Conservation (phyloP, 148 eudicot species). For the Chenopodium quinoa region DNA sequence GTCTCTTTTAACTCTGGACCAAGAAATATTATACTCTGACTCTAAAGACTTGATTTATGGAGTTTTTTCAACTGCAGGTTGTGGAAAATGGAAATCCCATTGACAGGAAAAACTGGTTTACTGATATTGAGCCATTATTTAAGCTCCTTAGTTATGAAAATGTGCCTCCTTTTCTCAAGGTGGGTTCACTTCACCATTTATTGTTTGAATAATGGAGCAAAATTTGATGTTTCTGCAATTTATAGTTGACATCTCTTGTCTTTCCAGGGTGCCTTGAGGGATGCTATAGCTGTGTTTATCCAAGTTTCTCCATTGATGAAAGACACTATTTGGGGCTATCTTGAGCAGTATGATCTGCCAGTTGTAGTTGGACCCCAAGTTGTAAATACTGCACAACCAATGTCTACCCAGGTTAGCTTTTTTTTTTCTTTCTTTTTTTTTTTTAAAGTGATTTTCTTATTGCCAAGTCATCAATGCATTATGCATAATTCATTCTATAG, state of each 20-base stretch:
- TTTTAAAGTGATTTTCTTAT: neutral
- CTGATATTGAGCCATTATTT: constrained; percentile 92
- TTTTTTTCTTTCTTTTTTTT: neutral
- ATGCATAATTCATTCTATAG: neutral
- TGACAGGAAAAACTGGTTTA: constrained; percentile 87
- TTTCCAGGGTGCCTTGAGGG: constrained; percentile 82
- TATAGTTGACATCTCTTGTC: constrained; percentile 10
- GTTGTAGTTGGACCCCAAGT: constrained; percentile 82
- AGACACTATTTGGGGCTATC: constrained; percentile 84
- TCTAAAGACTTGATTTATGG: neutral
- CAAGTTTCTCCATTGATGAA: constrained; percentile 72
- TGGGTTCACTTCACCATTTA: constrained; percentile 19
- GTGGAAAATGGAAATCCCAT: constrained; percentile 75
- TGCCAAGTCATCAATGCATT: constrained; percentile 2
- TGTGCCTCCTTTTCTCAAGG: constrained; percentile 97
- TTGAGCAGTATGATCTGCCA: constrained; percentile 97
- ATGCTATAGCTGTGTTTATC: constrained; percentile 67
- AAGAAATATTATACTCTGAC: neutral
- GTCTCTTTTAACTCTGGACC: neutral
- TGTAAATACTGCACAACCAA: constrained; percentile 46
- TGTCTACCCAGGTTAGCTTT: constrained; percentile 58
- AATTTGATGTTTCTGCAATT: constrained; percentile 1
- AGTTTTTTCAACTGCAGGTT: constrained; percentile 45
- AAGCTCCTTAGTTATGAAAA: constrained; percentile 97
- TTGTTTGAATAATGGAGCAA: neutral